These are phyloP conservation scores for Plasmodium gonderi DNA, from an alignment of 169 alveolate genomes.

Conservation along the genomic window DNA sequence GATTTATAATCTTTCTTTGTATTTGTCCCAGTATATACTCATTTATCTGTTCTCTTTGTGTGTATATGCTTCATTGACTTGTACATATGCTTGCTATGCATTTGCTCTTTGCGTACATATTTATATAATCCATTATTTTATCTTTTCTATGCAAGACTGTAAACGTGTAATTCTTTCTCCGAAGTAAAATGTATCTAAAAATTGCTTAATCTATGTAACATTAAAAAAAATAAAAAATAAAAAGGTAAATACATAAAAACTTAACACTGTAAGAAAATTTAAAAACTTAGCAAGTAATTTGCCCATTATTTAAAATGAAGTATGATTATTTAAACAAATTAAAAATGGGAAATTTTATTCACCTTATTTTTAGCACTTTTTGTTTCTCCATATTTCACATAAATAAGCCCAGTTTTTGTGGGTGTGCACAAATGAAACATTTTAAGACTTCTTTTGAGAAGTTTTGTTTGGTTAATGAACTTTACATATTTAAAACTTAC, in stretches of 20 bases:
- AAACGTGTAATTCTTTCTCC: not conserved
- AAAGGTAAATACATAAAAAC: not conserved
- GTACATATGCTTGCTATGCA: not conserved
- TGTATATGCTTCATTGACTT: not conserved
- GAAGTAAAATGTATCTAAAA: constrained; percentile 1
- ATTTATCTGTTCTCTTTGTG: not conserved
- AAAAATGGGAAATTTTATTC: not conserved
- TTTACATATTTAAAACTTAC: not conserved
- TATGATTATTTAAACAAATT: not conserved
- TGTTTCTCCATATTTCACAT: constrained; percentile 4
- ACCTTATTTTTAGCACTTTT: not conserved
- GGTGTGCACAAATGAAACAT: not conserved
- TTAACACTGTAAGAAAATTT: not conserved
- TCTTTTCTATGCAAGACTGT: not conserved
- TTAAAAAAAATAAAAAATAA: not conserved
- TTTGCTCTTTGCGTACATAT: not conserved
- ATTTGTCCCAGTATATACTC: not conserved
- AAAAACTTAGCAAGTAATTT: not conserved
- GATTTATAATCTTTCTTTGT: not conserved
- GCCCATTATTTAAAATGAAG: not conserved
- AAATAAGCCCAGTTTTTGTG: not conserved
- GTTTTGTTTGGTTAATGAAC: not conserved
- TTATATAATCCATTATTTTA: not conserved
- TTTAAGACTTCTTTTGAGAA: not conserved
- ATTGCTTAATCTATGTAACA: not conserved